phyloP scores from a whole-genome alignment of 306 rosid genomes.

The Pyrus communis region DNA sequence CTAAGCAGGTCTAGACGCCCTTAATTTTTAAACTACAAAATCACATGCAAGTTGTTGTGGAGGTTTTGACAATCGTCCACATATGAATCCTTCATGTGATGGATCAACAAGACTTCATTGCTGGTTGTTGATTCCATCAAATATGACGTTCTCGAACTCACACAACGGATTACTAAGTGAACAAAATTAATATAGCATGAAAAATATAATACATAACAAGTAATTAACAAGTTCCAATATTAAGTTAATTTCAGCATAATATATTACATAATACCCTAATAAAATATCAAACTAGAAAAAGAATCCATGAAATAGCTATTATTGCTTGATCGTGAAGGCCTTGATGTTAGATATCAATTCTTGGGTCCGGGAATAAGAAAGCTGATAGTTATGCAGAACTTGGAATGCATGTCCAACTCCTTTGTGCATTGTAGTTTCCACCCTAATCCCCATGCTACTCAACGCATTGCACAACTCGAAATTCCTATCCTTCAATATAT shows the following conservation, averaged over 20 bases:
- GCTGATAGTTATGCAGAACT: conserved; percentile 56
- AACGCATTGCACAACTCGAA: conserved; percentile 53
- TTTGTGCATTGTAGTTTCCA: conserved; percentile 41
- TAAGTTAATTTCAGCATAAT: background rate
- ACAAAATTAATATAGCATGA: too few relatives aligned
- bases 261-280: background rate
- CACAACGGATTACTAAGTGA: too few relatives aligned
- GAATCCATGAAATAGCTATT: background rate
- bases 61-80: too few relatives aligned
- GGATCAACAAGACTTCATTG: too few relatives aligned
- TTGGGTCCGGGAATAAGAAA: conserved; percentile 40
- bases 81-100: too few relatives aligned
- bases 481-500: conserved; percentile 61
- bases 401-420: conserved; percentile 90
- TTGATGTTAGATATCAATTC: conserved; percentile 56
- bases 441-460: conserved; percentile 52
- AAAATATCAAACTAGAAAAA: background rate
- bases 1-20: too few relatives aligned
- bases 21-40: too few relatives aligned
- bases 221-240: background rate
- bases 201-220: background rate
- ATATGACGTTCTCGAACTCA: too few relatives aligned
- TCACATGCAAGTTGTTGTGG: too few relatives aligned
- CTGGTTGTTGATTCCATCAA: too few relatives aligned
- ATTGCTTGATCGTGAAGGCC: conserved; percentile 22